phyloP scores from a whole-genome alignment of 2,329 filamentous ascomycete species.

The Pyrenochaeta sp. region DNA sequence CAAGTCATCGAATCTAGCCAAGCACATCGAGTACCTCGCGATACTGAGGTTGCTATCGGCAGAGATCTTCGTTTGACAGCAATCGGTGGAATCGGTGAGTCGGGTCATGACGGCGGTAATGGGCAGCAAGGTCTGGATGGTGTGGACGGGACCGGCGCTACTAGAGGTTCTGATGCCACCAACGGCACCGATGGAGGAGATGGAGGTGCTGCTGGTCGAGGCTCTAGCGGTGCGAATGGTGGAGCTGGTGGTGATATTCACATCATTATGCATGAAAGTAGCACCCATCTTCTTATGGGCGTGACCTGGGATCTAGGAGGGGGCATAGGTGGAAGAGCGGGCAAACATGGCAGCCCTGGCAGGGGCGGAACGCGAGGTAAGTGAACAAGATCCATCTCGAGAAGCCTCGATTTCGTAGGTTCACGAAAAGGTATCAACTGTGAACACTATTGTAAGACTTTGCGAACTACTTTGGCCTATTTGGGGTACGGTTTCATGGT shows the following conservation, averaged over 20 bases:
- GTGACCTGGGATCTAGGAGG: slow-evolving; percentile 10
- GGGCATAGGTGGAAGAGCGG: slow-evolving; percentile 3
- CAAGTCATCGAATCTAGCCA: neutral
- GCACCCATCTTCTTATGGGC: slow-evolving; percentile 14
- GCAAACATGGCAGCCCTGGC: slow-evolving; percentile 7
- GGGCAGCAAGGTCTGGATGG: slow-evolving; percentile 4
- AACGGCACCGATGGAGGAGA: slow-evolving; percentile 15
- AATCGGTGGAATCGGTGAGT: slow-evolving; percentile 15
- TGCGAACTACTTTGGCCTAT: no score
- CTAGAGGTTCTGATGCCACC: slow-evolving; percentile 11
- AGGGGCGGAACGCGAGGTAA: slow-evolving; percentile 3
- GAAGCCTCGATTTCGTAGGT: no score
- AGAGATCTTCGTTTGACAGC: slow-evolving; percentile 8
- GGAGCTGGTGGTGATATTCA: slow-evolving; percentile 10
- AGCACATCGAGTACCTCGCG: neutral
- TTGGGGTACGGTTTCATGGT: no score
- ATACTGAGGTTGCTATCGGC: slow-evolving; percentile 5
- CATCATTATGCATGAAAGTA: slow-evolving; percentile 7
- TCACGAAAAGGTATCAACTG: no score
- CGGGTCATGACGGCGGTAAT: slow-evolving; percentile 9
- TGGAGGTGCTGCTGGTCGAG: slow-evolving; percentile 11
- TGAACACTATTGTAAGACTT: no score
- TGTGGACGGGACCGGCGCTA: slow-evolving; percentile 4
- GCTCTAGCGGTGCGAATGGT: slow-evolving; percentile 12
- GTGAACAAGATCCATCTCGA: no score